Conservation (phyloP, 164 flowering plant genomes). For the Vitis labrusca region DNA sequence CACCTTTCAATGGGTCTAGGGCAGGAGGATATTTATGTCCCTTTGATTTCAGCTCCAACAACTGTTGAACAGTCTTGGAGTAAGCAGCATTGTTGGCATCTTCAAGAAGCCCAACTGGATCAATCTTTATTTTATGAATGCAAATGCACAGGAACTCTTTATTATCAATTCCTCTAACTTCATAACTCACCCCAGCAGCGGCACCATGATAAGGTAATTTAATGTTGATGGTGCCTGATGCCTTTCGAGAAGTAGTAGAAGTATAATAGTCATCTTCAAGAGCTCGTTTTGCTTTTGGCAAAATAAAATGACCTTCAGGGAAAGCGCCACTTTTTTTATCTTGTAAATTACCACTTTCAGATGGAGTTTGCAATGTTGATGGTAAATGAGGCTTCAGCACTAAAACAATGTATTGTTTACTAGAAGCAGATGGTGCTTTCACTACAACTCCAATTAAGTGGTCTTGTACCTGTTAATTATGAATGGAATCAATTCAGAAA, state of each 20-base stretch:
- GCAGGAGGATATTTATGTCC: constrained; percentile 86
- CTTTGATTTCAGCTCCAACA: constrained; percentile 48
- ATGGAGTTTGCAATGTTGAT: constrained; percentile 24
- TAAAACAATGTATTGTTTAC: constrained; percentile 65
- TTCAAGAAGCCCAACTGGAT: constrained; percentile 84
- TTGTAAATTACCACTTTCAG: constrained; percentile 30
- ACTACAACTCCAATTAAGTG: constrained; percentile 91
- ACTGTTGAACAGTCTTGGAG: constrained; percentile 79
- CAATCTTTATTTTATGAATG: constrained; percentile 66
- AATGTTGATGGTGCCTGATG: constrained; percentile 67
- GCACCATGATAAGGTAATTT: constrained; percentile 64
- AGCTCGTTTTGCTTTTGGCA: constrained; percentile 65
- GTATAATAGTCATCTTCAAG: constrained; percentile 63
- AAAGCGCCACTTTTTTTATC: constrained; percentile 36
- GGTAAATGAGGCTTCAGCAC: constrained; percentile 71
- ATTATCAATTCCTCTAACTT: constrained; percentile 68
- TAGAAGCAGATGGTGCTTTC: constrained; percentile 54
- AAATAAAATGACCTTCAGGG: constrained; percentile 52
- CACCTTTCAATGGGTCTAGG: constrained; percentile 82
- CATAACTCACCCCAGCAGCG: constrained; percentile 81
- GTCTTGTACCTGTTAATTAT: constrained; percentile 62
- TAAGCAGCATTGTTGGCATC: constrained; percentile 61
- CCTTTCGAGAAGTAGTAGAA: constrained; percentile 55
- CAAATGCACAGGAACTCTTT: constrained; percentile 73
- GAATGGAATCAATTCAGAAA: constrained; percentile 14